phyloP scores from a whole-genome alignment of 2,329 filamentous ascomycete species.

The Tolypocladium endophyticum region DNA sequence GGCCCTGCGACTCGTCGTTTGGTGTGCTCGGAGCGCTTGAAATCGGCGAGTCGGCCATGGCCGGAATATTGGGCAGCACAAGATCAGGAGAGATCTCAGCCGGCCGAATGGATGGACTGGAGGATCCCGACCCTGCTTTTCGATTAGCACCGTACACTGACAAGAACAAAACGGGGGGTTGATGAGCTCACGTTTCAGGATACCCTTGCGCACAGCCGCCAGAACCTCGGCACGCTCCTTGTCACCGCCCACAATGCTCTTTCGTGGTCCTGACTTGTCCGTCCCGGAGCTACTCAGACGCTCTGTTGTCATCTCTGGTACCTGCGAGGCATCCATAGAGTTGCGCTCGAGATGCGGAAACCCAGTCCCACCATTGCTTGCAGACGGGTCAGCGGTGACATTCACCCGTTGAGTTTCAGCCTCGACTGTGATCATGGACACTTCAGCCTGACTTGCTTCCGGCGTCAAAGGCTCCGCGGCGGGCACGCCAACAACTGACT shows the following conservation, averaged over 20 bases:
- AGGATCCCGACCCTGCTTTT: conserved; percentile 38
- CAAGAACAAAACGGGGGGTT: not conserved
- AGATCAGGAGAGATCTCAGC: conserved; percentile 45
- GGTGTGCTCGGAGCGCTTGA: conserved; percentile 86
- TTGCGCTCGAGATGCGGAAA: conserved; percentile 80
- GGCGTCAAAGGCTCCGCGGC: conserved; percentile 56
- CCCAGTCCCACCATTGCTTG: conserved; percentile 60
- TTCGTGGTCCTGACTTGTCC: conserved; percentile 55
- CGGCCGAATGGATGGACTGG: conserved; percentile 55
- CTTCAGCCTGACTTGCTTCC: conserved; percentile 66
- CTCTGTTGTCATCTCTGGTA: conserved; percentile 34
- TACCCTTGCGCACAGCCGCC: conserved; percentile 88
- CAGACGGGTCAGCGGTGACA: conserved; percentile 58
- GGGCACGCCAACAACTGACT: conserved; percentile 74
- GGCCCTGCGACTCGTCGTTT: conserved; percentile 60
- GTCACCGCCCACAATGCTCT: conserved; percentile 86
- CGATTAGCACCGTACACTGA: conserved; percentile 7
- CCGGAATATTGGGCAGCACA: conserved; percentile 50
- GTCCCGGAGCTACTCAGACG: conserved; percentile 46
- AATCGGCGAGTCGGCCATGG: conserved; percentile 64
- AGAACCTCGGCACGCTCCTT: conserved; percentile 84
- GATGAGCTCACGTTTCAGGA: conserved; percentile 65
- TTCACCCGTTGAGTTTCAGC: conserved; percentile 80
- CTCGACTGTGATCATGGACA: conserved; percentile 93
- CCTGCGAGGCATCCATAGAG: conserved; percentile 57